A percentile compares a stretch with the other conserved stretches of the same genome.
Evolutionary conservation across 2,329 filamentous ascomycete species (phyloP).

Genomic region (Botrytis squamosa): DNA sequence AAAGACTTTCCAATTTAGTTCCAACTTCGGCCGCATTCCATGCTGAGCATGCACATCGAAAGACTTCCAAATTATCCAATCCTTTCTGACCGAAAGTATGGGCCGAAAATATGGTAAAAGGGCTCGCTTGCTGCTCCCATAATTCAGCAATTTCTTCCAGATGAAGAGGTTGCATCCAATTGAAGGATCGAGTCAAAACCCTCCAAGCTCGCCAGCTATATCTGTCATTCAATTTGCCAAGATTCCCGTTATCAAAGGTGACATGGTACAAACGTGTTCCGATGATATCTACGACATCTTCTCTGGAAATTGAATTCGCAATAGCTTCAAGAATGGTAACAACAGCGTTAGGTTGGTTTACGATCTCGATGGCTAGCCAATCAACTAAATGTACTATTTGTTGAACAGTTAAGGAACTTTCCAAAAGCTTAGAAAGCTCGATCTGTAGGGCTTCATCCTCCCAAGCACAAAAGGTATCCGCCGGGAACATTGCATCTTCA

Average conservation of each 20-base stretch:
- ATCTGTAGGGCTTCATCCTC: slow-evolving; percentile 35
- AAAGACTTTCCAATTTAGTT: slow-evolving; percentile 22
- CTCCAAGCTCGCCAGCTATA: slow-evolving; percentile 38
- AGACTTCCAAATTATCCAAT: slow-evolving; percentile 32
- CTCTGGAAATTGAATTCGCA: slow-evolving; percentile 40
- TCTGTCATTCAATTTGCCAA: slow-evolving; percentile 31
- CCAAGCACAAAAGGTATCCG: slow-evolving; percentile 35
- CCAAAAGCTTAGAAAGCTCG: slow-evolving; percentile 38
- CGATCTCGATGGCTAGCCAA: slow-evolving; percentile 36
- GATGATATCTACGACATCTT: slow-evolving; percentile 39
- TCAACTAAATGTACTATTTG: slow-evolving; percentile 43
- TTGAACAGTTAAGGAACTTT: slow-evolving; percentile 41
- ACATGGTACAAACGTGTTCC: slow-evolving; percentile 40
- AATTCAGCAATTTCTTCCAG: slow-evolving; percentile 29
- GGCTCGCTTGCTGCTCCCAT: slow-evolving; percentile 28
- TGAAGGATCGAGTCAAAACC: slow-evolving; percentile 31
- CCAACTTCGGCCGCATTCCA: slow-evolving; percentile 29
- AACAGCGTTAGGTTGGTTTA: slow-evolving; percentile 32
- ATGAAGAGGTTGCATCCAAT: slow-evolving; percentile 26
- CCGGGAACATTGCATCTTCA: slow-evolving; percentile 6
- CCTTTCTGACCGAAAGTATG: not conserved
- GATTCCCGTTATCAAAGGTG: slow-evolving; percentile 33
- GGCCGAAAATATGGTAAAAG: slow-evolving; percentile 26
- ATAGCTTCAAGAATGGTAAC: slow-evolving; percentile 43
- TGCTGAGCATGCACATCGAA: slow-evolving; percentile 33